These are phyloP conservation scores for Aspergillus campestris DNA, from an alignment of 495 filamentous ascomycete species.

Conservation along the genomic window DNA sequence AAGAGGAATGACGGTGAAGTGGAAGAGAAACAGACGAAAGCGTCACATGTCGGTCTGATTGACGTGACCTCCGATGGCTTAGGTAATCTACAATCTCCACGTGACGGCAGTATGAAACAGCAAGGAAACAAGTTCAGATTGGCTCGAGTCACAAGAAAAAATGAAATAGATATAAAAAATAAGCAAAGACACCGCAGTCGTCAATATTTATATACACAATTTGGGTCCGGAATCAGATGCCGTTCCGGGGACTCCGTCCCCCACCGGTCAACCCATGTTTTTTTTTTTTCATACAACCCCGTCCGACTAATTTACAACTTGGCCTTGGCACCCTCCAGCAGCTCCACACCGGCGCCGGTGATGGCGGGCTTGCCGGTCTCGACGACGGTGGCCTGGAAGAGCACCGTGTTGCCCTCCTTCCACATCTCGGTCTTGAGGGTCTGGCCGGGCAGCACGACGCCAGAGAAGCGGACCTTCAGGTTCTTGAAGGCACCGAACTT, in stretches of 20 bases:
- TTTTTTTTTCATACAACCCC: not conserved
- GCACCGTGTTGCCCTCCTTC: constrained; percentile 81
- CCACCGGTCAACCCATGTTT: too few species aligned
- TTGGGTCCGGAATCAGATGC: constrained; percentile 2
- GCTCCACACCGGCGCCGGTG: constrained; percentile 77
- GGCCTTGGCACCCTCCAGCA: constrained; percentile 51
- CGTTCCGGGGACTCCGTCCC: not conserved
- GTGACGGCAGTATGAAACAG: too few species aligned
- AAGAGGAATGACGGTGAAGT: too few species aligned
- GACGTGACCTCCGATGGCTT: too few species aligned
- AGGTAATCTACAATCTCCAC: too few species aligned
- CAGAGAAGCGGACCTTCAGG: constrained; percentile 94
- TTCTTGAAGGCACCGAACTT: constrained; percentile 82
- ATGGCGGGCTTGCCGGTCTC: constrained; percentile 96
- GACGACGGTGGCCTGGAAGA: constrained; percentile 90
- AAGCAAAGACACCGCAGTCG: not conserved
- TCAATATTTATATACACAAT: constrained; percentile 18
- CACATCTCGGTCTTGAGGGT: constrained; percentile 96
- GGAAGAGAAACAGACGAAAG: not conserved
- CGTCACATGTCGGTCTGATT: too few species aligned
- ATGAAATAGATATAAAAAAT: constrained; percentile 5
- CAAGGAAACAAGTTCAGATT: too few species aligned
- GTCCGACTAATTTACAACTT: constrained; percentile 47
- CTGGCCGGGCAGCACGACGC: constrained; percentile 86
- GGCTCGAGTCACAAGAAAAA: not conserved